phyloP scores from a whole-genome alignment of 352 stramenopile genomes.

The Phytophthora hybrid region DNA sequence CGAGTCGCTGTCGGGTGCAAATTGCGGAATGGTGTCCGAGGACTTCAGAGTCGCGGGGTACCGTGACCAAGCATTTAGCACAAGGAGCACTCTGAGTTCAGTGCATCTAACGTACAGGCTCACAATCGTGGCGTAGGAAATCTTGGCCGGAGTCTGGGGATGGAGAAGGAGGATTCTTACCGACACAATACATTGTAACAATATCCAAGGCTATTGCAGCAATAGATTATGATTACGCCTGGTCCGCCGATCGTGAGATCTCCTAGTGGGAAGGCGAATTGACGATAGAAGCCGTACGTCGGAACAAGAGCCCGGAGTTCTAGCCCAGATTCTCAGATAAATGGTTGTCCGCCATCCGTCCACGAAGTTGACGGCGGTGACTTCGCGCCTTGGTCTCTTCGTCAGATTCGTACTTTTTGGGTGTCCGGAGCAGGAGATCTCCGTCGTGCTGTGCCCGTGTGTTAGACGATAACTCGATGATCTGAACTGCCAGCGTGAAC shows the following conservation, averaged over 20 bases:
- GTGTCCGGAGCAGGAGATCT: too few relatives aligned
- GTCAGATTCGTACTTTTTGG: too few relatives aligned
- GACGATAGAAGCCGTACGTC: constrained; percentile 26
- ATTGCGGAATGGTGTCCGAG: constrained; percentile 10
- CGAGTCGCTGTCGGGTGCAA: constrained; percentile 8
- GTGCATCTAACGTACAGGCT: constrained; percentile 7
- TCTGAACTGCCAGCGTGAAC: too few relatives aligned
- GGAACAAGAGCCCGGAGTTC: constrained; percentile 10
- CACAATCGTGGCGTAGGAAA: constrained; percentile 24
- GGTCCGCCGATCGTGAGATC: constrained; percentile 17
- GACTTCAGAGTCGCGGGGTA: neutral
- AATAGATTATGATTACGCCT: constrained; percentile 6
- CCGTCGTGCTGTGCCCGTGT: too few relatives aligned
- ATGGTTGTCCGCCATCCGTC: too few relatives aligned
- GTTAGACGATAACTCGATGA: too few relatives aligned
- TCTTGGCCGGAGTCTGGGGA: constrained; percentile 7
- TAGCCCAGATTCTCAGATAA: neutral
- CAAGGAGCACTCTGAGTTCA: constrained; percentile 7
- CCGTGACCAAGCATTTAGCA: neutral
- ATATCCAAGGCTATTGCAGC: neutral
- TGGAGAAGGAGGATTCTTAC: neutral
- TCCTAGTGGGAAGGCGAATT: constrained; percentile 16
- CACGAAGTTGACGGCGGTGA: too few relatives aligned
- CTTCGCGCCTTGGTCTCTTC: too few relatives aligned
- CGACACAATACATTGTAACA: neutral